Base-by-base conservation (phyloP, 805 yeast species). In the Lipomyces japonicus region DNA sequence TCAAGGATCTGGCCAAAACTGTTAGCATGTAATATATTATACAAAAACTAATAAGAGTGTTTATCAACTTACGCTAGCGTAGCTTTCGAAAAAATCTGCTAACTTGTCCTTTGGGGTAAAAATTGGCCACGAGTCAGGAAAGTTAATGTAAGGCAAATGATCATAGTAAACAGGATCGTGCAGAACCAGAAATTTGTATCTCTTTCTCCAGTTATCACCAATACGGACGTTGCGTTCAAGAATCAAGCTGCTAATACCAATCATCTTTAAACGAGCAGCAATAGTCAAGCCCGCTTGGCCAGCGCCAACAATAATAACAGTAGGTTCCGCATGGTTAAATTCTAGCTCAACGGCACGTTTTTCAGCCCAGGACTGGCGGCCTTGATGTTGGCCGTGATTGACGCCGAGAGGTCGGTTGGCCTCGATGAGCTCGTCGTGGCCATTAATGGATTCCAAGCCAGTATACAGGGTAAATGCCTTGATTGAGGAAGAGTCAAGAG, bases 121-220 rank as follows among this genome's bases (percentile, higher is more conserved):
- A 36, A 71, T 63, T 43, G 75, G 75, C 71, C 71, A 67, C 2
- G 66, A 66, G 6, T 68, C 68, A 35, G 74, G 75, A 50, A 68
- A 66, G 41, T 63, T 57, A 39, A 71, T 51, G 51, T 72, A 72
- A n/a, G 75, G 67, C 50, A 72, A 58, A 57, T 69, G 71, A 53
- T 72, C 74, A 53, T 69, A 69, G 63, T 68, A 71, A 49, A 69
- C 72, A 1, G 76, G 75, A 57, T 72, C 76, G 59, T 72, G 76
- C 32, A 72, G 57, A 3, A 72, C 74, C 41, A 72, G 58, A 54
- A 72, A 72, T 56, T 70, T 70, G 57, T 72, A 72, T 35, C 76
- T 59, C 52, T 68, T 67, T 60, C 76, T 64, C 75, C 75, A 72
- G 59, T 72, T 72, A 51, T 72, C 76, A 55, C 76, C 76, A 46